Conservation (phyloP, 2,329 filamentous ascomycete species). For the Penicillium corylophilum region DNA sequence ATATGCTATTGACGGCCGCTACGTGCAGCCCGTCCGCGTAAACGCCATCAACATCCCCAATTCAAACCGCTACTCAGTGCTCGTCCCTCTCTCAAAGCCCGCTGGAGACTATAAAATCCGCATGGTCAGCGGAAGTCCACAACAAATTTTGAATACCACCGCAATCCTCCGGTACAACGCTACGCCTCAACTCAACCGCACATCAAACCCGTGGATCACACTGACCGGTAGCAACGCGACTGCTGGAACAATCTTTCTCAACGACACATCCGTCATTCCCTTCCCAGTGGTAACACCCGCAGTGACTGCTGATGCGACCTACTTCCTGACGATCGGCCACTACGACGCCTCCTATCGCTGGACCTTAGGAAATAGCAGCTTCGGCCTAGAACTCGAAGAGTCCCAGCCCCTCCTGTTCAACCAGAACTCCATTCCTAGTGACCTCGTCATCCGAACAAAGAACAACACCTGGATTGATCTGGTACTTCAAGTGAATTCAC, state of each 20-base stretch:
- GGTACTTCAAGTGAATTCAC: slow-evolving; percentile 45
- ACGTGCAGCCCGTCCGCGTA: slow-evolving; percentile 41
- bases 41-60: slow-evolving; percentile 37
- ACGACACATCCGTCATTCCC: slow-evolving; percentile 45
- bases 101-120: slow-evolving; percentile 57
- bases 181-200: slow-evolving; percentile 7
- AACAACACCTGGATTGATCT: slow-evolving; percentile 58
- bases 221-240: slow-evolving; percentile 49
- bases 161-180: slow-evolving; percentile 50
- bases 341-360: slow-evolving; percentile 25
- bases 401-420: slow-evolving; percentile 28
- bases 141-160: slow-evolving; percentile 57
- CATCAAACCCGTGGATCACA: slow-evolving; percentile 49
- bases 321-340: slow-evolving; percentile 23
- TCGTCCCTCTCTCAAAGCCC: slow-evolving; percentile 46
- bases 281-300: slow-evolving; percentile 51
- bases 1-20: slow-evolving; percentile 47
- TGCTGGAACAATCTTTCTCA: slow-evolving; percentile 45
- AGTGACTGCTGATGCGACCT: slow-evolving; percentile 44
- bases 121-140: slow-evolving; percentile 48
- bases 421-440: slow-evolving; percentile 25
- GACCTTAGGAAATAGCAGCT: slow-evolving; percentile 27
- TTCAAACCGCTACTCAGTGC: slow-evolving; percentile 43
- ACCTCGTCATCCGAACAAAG: slow-evolving; percentile 49
- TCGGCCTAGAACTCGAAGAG: slow-evolving; percentile 23